Evolutionary conservation across 2,329 filamentous ascomycete species (phyloP), one percentile per base, ranked within the genome.

Genomic region (Pleoardoris graminearum): DNA sequence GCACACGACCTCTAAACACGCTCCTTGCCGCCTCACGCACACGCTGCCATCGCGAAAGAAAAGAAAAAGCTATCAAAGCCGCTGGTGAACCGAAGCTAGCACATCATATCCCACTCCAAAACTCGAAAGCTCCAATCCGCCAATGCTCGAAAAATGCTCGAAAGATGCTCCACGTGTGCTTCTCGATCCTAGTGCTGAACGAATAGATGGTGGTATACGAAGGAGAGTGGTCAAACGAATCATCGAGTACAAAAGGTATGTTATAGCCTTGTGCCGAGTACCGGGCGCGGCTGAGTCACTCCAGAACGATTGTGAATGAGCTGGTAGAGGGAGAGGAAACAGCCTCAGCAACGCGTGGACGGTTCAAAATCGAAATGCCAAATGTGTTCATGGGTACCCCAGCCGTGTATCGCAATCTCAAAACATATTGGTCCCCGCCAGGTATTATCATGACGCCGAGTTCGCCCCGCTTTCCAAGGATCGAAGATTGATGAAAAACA

Each of bases 11-110:
- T 36, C 16, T 38, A 44, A 45, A 48, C 48, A 37, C 42, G 38
- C 46, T 42, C 45, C n/a, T 38, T 38, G 43, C 22, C 44, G 29
- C 48, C 45, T 49, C 55, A 48, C 37, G 49, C 48, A 48, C 27
- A 27, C 39, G 23, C 46, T 35, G 29, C 29, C 41, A 35, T 45
- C 30, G 33, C 35, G 17, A 45, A 39, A 43, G 51, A 21, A 19
- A 38, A 45, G 47, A 33, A 51, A 51, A 54, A 51, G 55, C 61
- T 63, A 42, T 62, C 61, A 62, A 65, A 65, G 61, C 61, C 48
- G 42, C 44, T 36, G 51, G 46, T 46, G 35, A 48, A 53, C 44
- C 50, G 41, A 56, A 54, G 36, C 45, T 46, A 29, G 30, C 47
- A 43, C 29, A 21, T 17, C 44, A 16, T 36, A 23, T 37, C 11